Percentiles rank a stretch among this genome's conserved stretches.
Conservation (phyloP, 1,284 basidiomycete species). For the Leccinum pachyderme region DNA sequence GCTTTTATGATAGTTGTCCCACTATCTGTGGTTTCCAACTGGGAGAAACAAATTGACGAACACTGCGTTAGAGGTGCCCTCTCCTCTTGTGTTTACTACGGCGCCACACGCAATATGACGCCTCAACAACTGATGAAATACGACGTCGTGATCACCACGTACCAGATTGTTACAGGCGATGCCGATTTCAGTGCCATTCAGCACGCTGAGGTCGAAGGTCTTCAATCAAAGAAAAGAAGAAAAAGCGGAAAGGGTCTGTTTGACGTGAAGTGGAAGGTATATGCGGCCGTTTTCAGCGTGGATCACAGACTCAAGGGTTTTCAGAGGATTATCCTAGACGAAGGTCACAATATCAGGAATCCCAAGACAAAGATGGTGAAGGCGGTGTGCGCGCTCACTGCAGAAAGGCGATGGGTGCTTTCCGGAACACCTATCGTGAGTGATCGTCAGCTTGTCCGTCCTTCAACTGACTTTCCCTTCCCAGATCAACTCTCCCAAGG, state of each 20-base stretch:
- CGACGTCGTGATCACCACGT: conserved; percentile 90
- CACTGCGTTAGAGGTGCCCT: conserved; percentile 64
- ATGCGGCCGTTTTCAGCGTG: conserved; percentile 46
- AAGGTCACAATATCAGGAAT: conserved; percentile 86
- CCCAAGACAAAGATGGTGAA: conserved; percentile 81
- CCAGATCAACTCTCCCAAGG: conserved; percentile 79
- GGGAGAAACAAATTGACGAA: conserved; percentile 85
- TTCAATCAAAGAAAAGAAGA: conserved; percentile 49
- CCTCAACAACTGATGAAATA: conserved; percentile 60
- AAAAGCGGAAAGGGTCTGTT: conserved; percentile 45
- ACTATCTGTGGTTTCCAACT: conserved; percentile 85
- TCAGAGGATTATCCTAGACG: conserved; percentile 80
- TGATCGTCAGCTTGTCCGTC: background rate
- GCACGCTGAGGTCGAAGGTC: conserved; percentile 15
- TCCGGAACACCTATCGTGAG: conserved; percentile 86
- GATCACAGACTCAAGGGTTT: conserved; percentile 22
- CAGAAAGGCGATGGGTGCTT: conserved; percentile 78
- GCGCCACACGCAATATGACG: conserved; percentile 59
- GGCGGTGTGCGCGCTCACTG: conserved; percentile 64
- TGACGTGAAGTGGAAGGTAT: background rate
- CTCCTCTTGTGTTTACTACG: conserved; percentile 68
- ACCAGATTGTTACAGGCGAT: conserved; percentile 49
- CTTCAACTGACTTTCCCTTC: conserved; percentile 1
- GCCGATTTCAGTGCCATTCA: conserved; percentile 18
- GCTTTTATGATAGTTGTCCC: conserved; percentile 65